A percentile compares a stretch with the other conserved stretches of the same genome.
Evolutionary conservation across 1,284 basidiomycete species (phyloP).

Genomic region (Sporisorium iseilematis-ciliati): DNA sequence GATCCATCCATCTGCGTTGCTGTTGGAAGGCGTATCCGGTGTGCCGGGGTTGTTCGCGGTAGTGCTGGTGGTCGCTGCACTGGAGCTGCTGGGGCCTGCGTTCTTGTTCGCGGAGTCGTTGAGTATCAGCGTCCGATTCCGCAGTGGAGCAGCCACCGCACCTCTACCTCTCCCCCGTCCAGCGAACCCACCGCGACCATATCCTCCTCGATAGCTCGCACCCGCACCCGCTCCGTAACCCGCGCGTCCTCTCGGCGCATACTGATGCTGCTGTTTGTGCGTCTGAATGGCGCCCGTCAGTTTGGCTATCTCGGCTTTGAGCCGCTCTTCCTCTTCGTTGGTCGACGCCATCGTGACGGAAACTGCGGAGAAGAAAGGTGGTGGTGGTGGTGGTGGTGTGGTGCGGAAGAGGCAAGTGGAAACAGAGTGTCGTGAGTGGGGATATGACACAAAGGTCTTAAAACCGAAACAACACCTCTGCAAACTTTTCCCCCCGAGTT

Average conservation of each 20-base stretch:
- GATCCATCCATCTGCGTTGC: slow-evolving; percentile 55
- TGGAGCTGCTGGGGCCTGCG: no score
- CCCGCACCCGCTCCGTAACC: slow-evolving; percentile 5
- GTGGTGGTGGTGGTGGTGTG: no score
- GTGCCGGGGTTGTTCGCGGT: background rate
- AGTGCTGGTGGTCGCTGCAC: background rate
- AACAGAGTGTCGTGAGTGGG: slow-evolving; percentile 4
- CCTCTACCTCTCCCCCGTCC: slow-evolving; percentile 39
- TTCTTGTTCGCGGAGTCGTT: slow-evolving; percentile 28
- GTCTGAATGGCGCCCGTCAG: slow-evolving; percentile 63
- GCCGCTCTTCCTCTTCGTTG: slow-evolving; percentile 51
- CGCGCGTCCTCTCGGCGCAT: slow-evolving; percentile 22
- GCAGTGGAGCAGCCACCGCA: slow-evolving; percentile 19
- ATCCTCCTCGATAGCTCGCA: slow-evolving; percentile 25
- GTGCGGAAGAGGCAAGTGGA: slow-evolving; percentile 4
- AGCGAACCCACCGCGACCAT: slow-evolving; percentile 23
- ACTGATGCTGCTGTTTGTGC: slow-evolving; percentile 41
- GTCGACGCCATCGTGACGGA: slow-evolving; percentile 19
- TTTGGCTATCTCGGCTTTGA: slow-evolving; percentile 63
- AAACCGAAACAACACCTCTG: background rate
- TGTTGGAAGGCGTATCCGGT: background rate
- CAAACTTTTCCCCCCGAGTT: slow-evolving; percentile 11
- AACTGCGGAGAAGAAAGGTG: background rate
- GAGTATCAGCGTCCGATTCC: slow-evolving; percentile 51
- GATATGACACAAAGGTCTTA: slow-evolving; percentile 12